Conservation (phyloP, 805 yeast species). For the Suhomyces sp. region DNA sequence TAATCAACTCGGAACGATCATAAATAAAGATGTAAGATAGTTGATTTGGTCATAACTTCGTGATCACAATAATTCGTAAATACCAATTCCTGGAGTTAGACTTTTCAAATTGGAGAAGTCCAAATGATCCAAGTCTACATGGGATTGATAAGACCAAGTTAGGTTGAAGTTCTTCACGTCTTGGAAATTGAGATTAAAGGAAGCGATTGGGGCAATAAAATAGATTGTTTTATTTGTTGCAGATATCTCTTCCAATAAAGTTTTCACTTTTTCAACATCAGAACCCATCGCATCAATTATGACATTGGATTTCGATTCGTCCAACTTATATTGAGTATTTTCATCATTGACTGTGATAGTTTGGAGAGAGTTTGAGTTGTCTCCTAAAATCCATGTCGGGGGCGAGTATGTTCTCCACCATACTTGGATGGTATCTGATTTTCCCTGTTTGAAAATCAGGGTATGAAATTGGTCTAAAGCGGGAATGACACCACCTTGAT, state of each 20-base stretch:
- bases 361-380: conserved; percentile 11
- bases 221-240: conserved; percentile 11
- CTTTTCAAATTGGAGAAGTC: conserved; percentile 49
- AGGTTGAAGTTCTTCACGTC: conserved; percentile 12
- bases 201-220: conserved; percentile 43
- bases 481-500: conserved; percentile 88
- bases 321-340: conserved; percentile 6
- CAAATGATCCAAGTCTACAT: conserved; percentile 74
- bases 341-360: conserved; percentile 16
- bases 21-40: too few relatives aligned
- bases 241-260: conserved; percentile 14
- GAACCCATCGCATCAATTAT: conserved; percentile 53
- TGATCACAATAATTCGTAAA: conserved; percentile 42
- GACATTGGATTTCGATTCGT: conserved; percentile 11
- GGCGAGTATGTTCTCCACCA: conserved; percentile 98
- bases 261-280: conserved; percentile 22
- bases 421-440: conserved; percentile 42
- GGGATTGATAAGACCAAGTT: conserved; percentile 41
- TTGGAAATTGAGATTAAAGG: conserved; percentile 23
- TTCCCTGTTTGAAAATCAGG: too few relatives aligned
- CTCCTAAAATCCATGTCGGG: conserved; percentile 76
- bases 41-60: too few relatives aligned
- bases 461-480: conserved; percentile 47
- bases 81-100: conserved; percentile 61
- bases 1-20: too few relatives aligned